Evolutionary conservation across 2,329 filamentous ascomycete species (phyloP), one percentile per base, ranked within the genome.

Genomic region (Aquanectria penicillioides): DNA sequence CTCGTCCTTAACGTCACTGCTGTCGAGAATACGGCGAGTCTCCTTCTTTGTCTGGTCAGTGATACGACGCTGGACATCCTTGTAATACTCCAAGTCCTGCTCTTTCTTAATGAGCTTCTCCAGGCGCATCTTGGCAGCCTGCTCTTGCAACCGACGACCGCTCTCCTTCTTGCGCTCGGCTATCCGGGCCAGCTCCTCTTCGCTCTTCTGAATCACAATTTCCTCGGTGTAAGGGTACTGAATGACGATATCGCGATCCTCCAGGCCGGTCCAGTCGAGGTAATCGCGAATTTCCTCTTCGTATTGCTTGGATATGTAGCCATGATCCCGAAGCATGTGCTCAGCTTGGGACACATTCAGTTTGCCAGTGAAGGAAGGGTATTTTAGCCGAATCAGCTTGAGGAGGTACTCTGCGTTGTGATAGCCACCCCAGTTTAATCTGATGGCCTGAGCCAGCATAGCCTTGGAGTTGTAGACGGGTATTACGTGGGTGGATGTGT

Each of bases 21-120:
- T 89, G 70, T 98, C 95, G 1, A 99, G 83, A 15, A 97, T 82
- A 0, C 92, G 88, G 70, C 91, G 91, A 3, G 88, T 89, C 73
- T 98, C 95, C 75, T 98, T 98, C 78, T 98, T 99, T 38, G 89
- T 94, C 66, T 92, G 86, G 20, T 89, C 87, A 2, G 83, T 84
- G 9, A 97, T 81, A 63, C 87, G 87, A 28, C 81, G 75, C 71
- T 96, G 93, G 4, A 99, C 79, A 58, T 93, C 87, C 72, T 93
- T 93, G 81, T 94, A 97, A 76, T 97, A 97, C 67, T 97, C 94
- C 2, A 98, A 80, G 73, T 98, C 94, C 72, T 97, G 89, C 77
- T 99, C 95, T 76, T 99, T 99, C 71, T 92, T 91, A 74, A 98
- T 92, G 41, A 99, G 82, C 70, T 97, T 97, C 65, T 99, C 95